Conservation (phyloP, 108 stramenopile species). For the Heterococcus sp. region DNA sequence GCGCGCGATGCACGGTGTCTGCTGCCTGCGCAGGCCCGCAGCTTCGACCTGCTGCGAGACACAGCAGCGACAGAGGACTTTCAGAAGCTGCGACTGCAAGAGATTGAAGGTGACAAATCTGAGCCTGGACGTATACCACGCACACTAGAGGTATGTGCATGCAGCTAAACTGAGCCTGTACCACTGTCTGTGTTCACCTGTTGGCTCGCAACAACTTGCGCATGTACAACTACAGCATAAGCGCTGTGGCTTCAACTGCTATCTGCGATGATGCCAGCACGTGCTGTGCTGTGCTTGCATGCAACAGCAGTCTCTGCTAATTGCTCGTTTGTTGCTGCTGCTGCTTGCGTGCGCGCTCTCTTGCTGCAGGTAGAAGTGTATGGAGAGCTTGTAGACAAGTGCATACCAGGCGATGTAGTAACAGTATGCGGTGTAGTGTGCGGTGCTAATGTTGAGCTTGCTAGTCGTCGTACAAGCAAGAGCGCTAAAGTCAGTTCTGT, state of each 20-base stretch:
- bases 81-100: conserved; percentile 86
- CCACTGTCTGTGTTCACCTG: too few species aligned
- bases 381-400: conserved; percentile 79
- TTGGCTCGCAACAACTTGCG: too few species aligned
- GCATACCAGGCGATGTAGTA: conserved; percentile 57
- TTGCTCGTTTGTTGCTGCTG: too few species aligned
- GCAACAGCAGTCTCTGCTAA: not conserved
- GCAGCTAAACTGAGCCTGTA: too few species aligned
- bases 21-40: not conserved
- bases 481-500: conserved; percentile 76
- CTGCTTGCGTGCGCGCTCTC: conserved; percentile 15
- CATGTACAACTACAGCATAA: too few species aligned
- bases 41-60: conserved; percentile 67
- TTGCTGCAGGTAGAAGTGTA: conserved; percentile 66
- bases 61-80: conserved; percentile 82
- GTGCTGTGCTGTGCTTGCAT: not conserved
- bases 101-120: conserved; percentile 74
- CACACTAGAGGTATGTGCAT: conserved; percentile 9
- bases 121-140: conserved; percentile 44
- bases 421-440: conserved; percentile 74
- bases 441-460: conserved; percentile 78
- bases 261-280: too few species aligned
- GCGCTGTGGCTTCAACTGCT: too few species aligned
- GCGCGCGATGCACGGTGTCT: not conserved
- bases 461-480: conserved; percentile 73